Base-by-base conservation (phyloP, 2,329 filamentous ascomycete genomes). In the Biscogniauxia sp. region DNA sequence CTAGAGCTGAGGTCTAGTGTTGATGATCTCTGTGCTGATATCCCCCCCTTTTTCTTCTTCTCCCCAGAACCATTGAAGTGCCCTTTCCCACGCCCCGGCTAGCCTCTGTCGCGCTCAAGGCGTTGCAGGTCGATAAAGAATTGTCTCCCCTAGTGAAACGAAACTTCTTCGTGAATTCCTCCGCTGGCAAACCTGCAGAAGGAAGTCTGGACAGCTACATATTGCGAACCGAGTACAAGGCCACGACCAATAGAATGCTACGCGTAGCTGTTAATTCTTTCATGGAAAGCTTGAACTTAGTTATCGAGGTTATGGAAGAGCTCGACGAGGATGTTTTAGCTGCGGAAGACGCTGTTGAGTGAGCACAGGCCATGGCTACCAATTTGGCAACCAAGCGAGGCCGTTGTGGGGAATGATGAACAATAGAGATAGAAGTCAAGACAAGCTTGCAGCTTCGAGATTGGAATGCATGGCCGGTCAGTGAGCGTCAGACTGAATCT, bases 241-340 rank as follows among this genome's bases (percentile, higher is more conserved):
- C 95, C 1, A 92, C 92, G 0, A 98, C 95, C 20, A 97, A 97
- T 74, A 89, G 95, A 68, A 98, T 98, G 94, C 83, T 99, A 60
- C 88, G 95, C 52, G 95, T 99, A 2, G 91, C 94, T 2, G 93
- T 97, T 59, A 98, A 98, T 77, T 92, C 93, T 9, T 97, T 97
- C 76, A 93, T 98, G 82, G 94, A 98, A 70, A 96, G 90, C 68
- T 75, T 97, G 59, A 86, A 87, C 56, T 86, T 97, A 5, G 89
- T 97, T 1, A 75, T 97, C 51, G 91, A 93, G 58, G 90, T 96
- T 17, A 97, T 97, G 90, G 88, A 91, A 75, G 90, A 96, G 74
- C 77, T 98, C 69, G 94, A 98, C 76, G 85, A 88, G 25, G 93
- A 97, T 78, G 89, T 95, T 1, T 74, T 97, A 49, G 84, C 82